These are phyloP conservation scores for Lenzites betulinus DNA, from an alignment of 768 basidiomycete genomes.

Conservation along the genomic window DNA sequence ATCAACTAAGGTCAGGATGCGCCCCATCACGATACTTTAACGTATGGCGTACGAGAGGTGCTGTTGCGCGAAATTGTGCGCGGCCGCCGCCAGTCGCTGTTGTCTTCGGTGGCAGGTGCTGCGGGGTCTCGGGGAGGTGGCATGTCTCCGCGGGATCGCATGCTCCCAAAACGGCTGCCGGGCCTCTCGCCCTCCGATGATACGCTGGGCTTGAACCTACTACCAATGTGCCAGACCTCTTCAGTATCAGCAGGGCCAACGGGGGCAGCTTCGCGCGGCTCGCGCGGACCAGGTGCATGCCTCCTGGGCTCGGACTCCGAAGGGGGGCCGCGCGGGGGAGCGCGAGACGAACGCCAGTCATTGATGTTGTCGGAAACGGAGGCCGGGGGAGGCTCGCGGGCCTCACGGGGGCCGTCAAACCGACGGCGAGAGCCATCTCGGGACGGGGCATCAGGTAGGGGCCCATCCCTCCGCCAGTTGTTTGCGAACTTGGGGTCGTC, in stretches of 20 bases:
- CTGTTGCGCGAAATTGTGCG: conserved; percentile 48
- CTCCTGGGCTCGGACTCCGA: conserved; percentile 56
- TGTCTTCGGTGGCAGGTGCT: conserved; percentile 49
- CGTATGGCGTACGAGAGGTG: conserved; percentile 59
- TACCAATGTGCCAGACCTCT: conserved; percentile 75
- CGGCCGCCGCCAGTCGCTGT: conserved; percentile 71
- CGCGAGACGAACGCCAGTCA: conserved; percentile 72
- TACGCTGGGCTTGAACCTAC: conserved; percentile 65
- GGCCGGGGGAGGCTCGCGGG: conserved; percentile 44
- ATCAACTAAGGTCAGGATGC: conserved; percentile 8
- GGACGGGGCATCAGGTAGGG: conserved; percentile 68
- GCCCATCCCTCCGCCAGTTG: conserved; percentile 87
- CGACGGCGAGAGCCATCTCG: conserved; percentile 68
- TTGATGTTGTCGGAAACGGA: conserved; percentile 59
- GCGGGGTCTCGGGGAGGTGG: conserved; percentile 47
- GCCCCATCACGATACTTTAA: not conserved
- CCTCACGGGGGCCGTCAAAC: conserved; percentile 54
- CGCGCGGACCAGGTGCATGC: conserved; percentile 45
- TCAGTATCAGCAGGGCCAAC: conserved; percentile 69
- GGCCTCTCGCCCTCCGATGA: conserved; percentile 39
- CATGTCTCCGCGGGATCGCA: conserved; percentile 56
- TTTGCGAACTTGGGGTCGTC: conserved; percentile 83
- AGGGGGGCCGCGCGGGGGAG: conserved; percentile 34
- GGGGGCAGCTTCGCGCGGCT: conserved; percentile 34
- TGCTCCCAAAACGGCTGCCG: conserved; percentile 47